Evolutionary conservation across 768 basidiomycete species (phyloP), one percentile per base, ranked within the genome.

Genomic region (Arthromyces matolae): DNA sequence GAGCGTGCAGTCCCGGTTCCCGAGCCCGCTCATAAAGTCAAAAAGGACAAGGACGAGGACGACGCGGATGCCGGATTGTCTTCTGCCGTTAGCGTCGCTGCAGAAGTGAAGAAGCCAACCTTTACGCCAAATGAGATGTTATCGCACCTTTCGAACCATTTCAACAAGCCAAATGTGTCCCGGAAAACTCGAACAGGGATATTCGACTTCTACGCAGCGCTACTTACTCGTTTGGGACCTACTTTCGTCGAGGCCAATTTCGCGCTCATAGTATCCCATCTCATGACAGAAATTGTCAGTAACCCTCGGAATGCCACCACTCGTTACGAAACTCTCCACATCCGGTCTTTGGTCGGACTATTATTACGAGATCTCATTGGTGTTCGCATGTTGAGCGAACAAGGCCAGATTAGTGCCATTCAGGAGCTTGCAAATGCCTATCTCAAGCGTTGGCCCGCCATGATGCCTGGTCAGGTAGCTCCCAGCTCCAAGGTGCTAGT

Each of bases 341-440:
- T 85, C 3, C 75, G 92, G 25, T 83, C 81, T 24, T 69, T 89
- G 13, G 84, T 93, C 22, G 84, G 82, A 2, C 77, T 92, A 25
- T 58, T 98, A 9, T 67, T 97, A 23, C 75, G 93, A 42, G 91
- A 96, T 56, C 76, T 97, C 22, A 82, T 99, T 35, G 92, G 90
- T 2, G 82, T 88, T 2, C 72, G 94, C 50, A 85, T 96, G 77
- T 68, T 98, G 53, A 88, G 88, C 50, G 95, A 99, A 60, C 90
- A 93, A 60, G 94, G 88, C 0, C 95, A 98, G 65, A 94, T 98
- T 37, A 72, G 75, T 22, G 94, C 94, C 2, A 89, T 96, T 27
- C 84, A 89, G 57, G 94, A 96, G 55, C 70, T 96, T 33, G 83
- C 89, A 0, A 83, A 75, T 28, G 72, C 78, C 4, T 96, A 92